These are phyloP conservation scores for Chrysanthemum seticuspe DNA, from an alignment of 129 eudicot species.

Conservation along the genomic window DNA sequence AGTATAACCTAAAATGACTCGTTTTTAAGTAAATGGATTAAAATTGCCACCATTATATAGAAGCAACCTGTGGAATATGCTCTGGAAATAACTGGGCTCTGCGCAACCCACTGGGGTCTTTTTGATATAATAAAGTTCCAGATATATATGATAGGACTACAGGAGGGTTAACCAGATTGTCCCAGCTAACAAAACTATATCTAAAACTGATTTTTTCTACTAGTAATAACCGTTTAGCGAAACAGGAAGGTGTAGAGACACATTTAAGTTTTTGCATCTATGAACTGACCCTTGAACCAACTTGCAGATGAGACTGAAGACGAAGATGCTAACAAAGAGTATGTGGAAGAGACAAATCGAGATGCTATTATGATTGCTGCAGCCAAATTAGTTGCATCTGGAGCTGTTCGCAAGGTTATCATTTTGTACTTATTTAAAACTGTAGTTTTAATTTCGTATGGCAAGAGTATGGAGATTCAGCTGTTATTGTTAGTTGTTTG, in stretches of 20 bases:
- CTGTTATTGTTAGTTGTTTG: background rate
- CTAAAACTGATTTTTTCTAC: too few species aligned
- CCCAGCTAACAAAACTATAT: too few species aligned
- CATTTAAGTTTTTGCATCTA: too few species aligned
- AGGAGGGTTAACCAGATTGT: too few species aligned
- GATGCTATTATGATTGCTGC: slow-evolving; percentile 89
- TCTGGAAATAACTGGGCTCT: too few species aligned
- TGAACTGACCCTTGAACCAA: slow-evolving; percentile 21
- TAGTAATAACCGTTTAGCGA: too few species aligned
- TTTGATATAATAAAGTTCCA: too few species aligned
- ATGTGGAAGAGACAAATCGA: slow-evolving; percentile 77
- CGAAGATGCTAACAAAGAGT: slow-evolving; percentile 84
- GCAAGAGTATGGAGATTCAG: background rate
- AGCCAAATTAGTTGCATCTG: slow-evolving; percentile 70
- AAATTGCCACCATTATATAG: too few species aligned
- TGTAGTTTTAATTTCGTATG: background rate
- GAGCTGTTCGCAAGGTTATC: slow-evolving; percentile 76
- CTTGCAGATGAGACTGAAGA: slow-evolving; percentile 81
- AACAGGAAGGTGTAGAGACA: background rate
- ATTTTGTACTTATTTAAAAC: background rate
- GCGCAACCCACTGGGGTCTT: too few species aligned
- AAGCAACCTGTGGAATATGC: too few species aligned
- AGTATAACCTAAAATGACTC: background rate
- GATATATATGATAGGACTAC: too few species aligned
- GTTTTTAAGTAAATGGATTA: slow-evolving; percentile 4